Evolutionary conservation across 768 basidiomycete species (phyloP), one percentile per base, ranked within the genome.

Genomic region (Agrocybe pediades): DNA sequence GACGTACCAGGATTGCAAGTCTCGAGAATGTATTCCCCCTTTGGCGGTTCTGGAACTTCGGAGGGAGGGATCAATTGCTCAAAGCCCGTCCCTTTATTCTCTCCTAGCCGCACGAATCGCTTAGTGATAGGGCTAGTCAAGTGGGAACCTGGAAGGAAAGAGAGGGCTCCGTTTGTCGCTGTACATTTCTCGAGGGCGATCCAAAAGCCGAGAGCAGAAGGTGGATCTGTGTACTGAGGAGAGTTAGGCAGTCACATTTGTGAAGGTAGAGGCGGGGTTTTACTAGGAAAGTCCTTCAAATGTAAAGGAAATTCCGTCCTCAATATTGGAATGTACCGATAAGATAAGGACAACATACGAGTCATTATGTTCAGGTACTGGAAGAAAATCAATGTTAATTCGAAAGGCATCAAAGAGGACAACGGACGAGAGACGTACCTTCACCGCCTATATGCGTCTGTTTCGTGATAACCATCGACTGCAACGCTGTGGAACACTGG

Each of bases 381-480:
- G 6, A 33, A n/a, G 23, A 19, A 20, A 21, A 24, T 47, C 20
- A 26, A 40, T 23, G 26, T 29, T 43, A 42, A 41, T 50, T 29
- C 44, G 11, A 36, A 20, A 41, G n/a, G 20, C 17, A 23, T 17
- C 19, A 46, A 9, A 46, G 25, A 23, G 30, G 25, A 26, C 46
- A 42, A 11, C 21, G 8, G 23, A 21, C 24, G n/a, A 20, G 8
- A 36, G 6, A 54, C 73, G 58, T 52, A 94, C 94, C 94, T 82
- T 90, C 86, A 2, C 94, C 94, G 1, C 97, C 96, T 21, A 98
- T 95, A 50, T 87, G 78, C 4, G 91, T 86, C 65, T 98, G 95
- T 70, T 98, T 98, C 62, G 88, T 94, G 55, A 98, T 99, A 26
- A 96, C 77, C 95, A 97, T 97, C 2, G 90, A 92, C 65, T 96